A percentile compares a stretch with the other conserved stretches of the same genome.
These are phyloP conservation scores for Clathrus columnatus DNA, from an alignment of 768 basidiomycete genomes.

Conservation along the genomic window DNA sequence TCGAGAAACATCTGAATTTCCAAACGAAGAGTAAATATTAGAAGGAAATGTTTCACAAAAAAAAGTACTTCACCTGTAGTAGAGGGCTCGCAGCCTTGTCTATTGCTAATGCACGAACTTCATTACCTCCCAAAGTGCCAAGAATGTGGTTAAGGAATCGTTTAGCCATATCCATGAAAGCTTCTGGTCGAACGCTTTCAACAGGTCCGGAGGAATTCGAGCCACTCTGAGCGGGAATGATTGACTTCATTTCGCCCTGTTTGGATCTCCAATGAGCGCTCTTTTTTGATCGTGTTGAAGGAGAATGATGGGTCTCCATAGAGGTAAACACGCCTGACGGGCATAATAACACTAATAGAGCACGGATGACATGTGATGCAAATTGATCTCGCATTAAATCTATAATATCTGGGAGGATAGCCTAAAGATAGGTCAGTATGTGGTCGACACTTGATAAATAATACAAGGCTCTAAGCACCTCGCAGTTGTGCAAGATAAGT, in stretches of 20 bases:
- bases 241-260: slow-evolving; percentile 73
- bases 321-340: slow-evolving; percentile 39
- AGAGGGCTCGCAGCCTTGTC: slow-evolving; percentile 71
- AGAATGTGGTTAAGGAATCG: slow-evolving; percentile 44
- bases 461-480: slow-evolving; percentile 40
- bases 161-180: slow-evolving; percentile 38
- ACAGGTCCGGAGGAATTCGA: slow-evolving; percentile 7
- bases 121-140: slow-evolving; percentile 52
- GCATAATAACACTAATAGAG: slow-evolving; percentile 68
- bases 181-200: slow-evolving; percentile 29
- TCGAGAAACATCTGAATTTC: slow-evolving; percentile 64
- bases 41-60: not conserved
- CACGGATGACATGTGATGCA: slow-evolving; percentile 83
- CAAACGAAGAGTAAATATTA: slow-evolving; percentile 5
- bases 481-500: slow-evolving; percentile 52
- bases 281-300: slow-evolving; percentile 66
- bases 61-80: slow-evolving; percentile 44
- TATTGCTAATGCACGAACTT: slow-evolving; percentile 67
- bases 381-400: slow-evolving; percentile 75
- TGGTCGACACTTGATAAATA: not conserved
- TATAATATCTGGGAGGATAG: slow-evolving; percentile 56
- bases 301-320: slow-evolving; percentile 28
- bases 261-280: slow-evolving; percentile 74
- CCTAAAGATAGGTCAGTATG: slow-evolving; percentile 33
- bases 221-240: slow-evolving; percentile 43